Conservation (phyloP, 306 rosid species). For the Lithocarpus polystachyus region DNA sequence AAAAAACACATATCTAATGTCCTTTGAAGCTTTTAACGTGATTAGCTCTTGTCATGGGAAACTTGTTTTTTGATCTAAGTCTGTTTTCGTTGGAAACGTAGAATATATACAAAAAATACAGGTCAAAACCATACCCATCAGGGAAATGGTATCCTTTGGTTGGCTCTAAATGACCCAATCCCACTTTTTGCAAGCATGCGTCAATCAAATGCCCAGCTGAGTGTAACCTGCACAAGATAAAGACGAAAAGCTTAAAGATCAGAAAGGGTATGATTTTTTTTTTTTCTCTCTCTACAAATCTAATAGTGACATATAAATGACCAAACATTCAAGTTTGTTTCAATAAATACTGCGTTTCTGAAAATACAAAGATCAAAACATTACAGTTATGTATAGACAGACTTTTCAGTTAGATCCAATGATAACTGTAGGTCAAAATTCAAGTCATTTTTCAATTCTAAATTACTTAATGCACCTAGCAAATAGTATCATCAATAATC, state of each 20-base stretch:
- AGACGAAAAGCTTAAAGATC: neutral
- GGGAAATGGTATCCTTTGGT: conserved; percentile 76
- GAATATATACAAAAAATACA: neutral
- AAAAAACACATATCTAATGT: too few relatives aligned
- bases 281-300: neutral
- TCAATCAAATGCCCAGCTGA: conserved; percentile 82
- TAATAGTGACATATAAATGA: neutral
- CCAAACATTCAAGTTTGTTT: neutral
- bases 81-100: too few relatives aligned
- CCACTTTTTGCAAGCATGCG: conserved; percentile 48
- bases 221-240: conserved; percentile 46
- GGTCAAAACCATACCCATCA: conserved; percentile 53
- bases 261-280: neutral
- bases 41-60: too few relatives aligned
- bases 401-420: too few relatives aligned
- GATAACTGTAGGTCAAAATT: too few relatives aligned
- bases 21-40: too few relatives aligned
- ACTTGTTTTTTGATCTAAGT: too few relatives aligned
- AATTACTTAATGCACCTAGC: too few relatives aligned
- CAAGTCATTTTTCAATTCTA: too few relatives aligned
- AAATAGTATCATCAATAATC: too few relatives aligned
- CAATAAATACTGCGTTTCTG: neutral
- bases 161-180: conserved; percentile 61
- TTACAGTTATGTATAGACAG: too few relatives aligned
- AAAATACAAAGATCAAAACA: neutral